A percentile compares a stretch with the other conserved stretches of the same genome.
phyloP scores from a whole-genome alignment of 2,329 filamentous ascomycete genomes.

The Fusarium siculi region DNA sequence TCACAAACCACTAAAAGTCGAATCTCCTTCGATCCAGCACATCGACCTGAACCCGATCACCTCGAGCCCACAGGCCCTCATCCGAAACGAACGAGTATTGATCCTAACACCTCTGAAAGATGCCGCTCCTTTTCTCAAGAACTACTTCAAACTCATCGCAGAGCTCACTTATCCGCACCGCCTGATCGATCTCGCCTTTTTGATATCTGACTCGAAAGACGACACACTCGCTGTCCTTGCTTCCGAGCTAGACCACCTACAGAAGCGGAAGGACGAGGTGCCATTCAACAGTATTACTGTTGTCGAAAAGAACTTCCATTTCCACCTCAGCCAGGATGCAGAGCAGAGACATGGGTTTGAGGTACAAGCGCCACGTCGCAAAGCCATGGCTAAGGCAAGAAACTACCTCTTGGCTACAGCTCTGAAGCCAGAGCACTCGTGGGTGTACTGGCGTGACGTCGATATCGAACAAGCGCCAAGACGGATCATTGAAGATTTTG shows the following conservation, averaged over 20 bases:
- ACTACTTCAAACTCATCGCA: slow-evolving; percentile 93
- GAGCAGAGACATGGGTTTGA: slow-evolving; percentile 86
- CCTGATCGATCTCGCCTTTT: slow-evolving; percentile 93
- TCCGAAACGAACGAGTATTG: slow-evolving; percentile 87
- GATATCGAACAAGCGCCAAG: slow-evolving; percentile 92
- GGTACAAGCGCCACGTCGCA: slow-evolving; percentile 89
- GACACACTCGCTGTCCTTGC: slow-evolving; percentile 90
- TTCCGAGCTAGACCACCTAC: slow-evolving; percentile 87
- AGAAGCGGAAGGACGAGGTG: slow-evolving; percentile 80
- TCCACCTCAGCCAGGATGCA: slow-evolving; percentile 79
- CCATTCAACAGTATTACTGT: slow-evolving; percentile 88
- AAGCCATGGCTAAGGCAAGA: slow-evolving; percentile 87
- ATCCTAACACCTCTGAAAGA: slow-evolving; percentile 95
- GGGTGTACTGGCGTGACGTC: slow-evolving; percentile 99
- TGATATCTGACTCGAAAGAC: slow-evolving; percentile 91
- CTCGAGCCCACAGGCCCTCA: slow-evolving; percentile 80
- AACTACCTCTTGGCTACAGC: slow-evolving; percentile 90
- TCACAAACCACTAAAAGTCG: slow-evolving; percentile 87
- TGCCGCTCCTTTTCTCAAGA: slow-evolving; percentile 81
- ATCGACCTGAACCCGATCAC: slow-evolving; percentile 87
- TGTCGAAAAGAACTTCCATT: slow-evolving; percentile 91
- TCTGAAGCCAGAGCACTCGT: slow-evolving; percentile 92
- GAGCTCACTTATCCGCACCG: slow-evolving; percentile 94
- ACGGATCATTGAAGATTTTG: slow-evolving; percentile 92
- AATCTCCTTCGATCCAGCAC: slow-evolving; percentile 80